These are phyloP conservation scores for Albugo laibachii DNA, from an alignment of 352 stramenopile genomes.

Conservation along the genomic window DNA sequence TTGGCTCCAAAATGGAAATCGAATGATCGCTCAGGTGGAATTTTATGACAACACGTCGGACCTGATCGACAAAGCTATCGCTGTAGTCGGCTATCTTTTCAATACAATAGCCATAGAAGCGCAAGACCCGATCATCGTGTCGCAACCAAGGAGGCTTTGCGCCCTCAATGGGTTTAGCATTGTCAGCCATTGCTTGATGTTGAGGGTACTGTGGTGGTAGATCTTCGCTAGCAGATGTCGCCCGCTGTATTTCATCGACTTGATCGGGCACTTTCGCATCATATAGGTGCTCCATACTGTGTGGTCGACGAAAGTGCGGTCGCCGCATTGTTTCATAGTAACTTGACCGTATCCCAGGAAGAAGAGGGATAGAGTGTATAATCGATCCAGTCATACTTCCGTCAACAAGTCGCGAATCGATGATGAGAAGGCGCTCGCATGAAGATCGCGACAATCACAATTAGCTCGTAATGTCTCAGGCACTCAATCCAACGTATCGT, in stretches of 20 bases:
- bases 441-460: no score
- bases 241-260: no score
- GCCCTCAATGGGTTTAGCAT: no score
- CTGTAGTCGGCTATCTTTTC: slow-evolving; percentile 28
- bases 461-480: no score
- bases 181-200: no score
- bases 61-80: slow-evolving; percentile 6
- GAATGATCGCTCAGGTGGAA: slow-evolving; percentile 71
- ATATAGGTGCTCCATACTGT: not conserved
- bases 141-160: slow-evolving; percentile 22
- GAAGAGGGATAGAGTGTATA: not conserved
- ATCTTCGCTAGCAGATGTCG: not conserved
- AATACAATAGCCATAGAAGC: slow-evolving; percentile 81
- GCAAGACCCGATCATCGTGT: slow-evolving; percentile 63
- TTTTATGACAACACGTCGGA: slow-evolving; percentile 49
- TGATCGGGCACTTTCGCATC: no score
- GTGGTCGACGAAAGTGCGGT: not conserved
- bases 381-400: no score
- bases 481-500: no score
- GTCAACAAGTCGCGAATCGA: no score
- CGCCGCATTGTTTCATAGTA: not conserved
- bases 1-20: slow-evolving; percentile 76
- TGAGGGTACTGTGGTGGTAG: no score
- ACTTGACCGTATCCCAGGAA: not conserved
- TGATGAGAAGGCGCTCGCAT: no score